Conservation (phyloP, 345 rosid genomes). For the Brassica rapa region DNA sequence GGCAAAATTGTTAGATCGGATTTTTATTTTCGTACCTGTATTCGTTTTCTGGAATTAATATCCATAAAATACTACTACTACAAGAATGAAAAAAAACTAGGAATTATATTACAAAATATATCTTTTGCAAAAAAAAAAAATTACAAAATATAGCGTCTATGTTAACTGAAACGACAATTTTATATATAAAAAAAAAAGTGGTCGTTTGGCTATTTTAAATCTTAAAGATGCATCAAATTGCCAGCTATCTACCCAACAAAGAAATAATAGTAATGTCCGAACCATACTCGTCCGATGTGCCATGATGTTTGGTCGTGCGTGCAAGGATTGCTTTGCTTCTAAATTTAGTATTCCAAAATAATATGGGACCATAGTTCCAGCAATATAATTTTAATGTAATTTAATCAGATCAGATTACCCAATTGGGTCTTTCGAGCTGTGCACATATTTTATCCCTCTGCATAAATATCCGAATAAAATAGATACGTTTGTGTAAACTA, state of each 20-base stretch:
- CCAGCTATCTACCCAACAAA: conserved; percentile 44
- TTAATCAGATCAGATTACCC: conserved; percentile 35
- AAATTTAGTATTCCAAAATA: neutral
- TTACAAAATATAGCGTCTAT: conserved; percentile 27
- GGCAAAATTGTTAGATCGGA: neutral
- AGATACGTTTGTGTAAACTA: conserved; percentile 4
- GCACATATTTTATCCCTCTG: conserved; percentile 31
- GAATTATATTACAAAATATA: neutral
- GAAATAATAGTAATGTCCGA: conserved; percentile 12
- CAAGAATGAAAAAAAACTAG: neutral
- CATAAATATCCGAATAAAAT: conserved; percentile 19
- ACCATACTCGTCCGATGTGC: conserved; percentile 24
- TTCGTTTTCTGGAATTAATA: neutral
- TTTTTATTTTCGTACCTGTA: neutral
- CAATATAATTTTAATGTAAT: conserved; percentile 19
- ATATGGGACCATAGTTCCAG: neutral
- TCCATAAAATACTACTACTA: neutral
- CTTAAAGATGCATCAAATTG: conserved; percentile 31
- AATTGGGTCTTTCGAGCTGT: conserved; percentile 31
- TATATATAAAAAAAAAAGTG: conserved; percentile 8
- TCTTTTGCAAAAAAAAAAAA: neutral
- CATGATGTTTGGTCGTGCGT: conserved; percentile 42
- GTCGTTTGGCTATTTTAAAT: conserved; percentile 22
- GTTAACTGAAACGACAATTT: conserved; percentile 36
- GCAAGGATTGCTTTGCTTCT: conserved; percentile 33